Percentiles rank a stretch among this genome's conserved stretches.
phyloP scores from a whole-genome alignment of 1,284 basidiomycete species.

The Microbotryum violaceum region DNA sequence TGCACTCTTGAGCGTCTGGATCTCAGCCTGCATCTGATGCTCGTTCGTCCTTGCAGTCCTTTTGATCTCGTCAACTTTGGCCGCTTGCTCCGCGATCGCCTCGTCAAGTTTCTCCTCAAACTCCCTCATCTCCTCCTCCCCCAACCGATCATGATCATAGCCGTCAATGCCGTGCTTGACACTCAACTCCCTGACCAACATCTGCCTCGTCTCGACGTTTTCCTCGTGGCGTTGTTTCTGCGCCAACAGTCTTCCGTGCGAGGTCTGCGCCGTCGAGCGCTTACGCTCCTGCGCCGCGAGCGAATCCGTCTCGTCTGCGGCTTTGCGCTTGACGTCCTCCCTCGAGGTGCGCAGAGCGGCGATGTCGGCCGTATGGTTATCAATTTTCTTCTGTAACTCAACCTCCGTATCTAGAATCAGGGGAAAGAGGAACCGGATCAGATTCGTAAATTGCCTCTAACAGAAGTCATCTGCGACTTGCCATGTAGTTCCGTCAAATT shows the following conservation, averaged over 20 bases:
- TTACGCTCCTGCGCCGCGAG: constrained; percentile 49
- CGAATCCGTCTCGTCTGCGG: constrained; percentile 58
- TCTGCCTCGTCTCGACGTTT: constrained; percentile 65
- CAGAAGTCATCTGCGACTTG: too few species aligned
- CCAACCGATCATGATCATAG: constrained; percentile 54
- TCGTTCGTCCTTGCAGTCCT: constrained; percentile 29
- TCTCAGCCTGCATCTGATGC: constrained; percentile 30
- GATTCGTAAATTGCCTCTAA: too few species aligned
- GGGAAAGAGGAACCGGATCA: too few species aligned
- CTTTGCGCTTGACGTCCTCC: constrained; percentile 47
- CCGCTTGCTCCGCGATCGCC: constrained; percentile 28
- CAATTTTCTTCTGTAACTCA: constrained; percentile 59
- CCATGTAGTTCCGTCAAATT: constrained; percentile 49
- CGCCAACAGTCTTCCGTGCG: constrained; percentile 56
- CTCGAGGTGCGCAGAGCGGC: constrained; percentile 50
- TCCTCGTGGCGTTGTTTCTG: constrained; percentile 60
- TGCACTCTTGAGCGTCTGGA: constrained; percentile 32
- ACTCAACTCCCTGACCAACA: constrained; percentile 61
- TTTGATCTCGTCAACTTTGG: constrained; percentile 31
- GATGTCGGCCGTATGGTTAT: constrained; percentile 65
- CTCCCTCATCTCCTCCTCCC: constrained; percentile 58
- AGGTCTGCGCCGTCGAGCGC: constrained; percentile 53
- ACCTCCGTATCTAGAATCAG: constrained; percentile 59
- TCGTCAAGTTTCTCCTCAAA: constrained; percentile 59
- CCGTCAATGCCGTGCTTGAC: constrained; percentile 64